Conservation (phyloP, 768 basidiomycete species). For the Tricholoma saponaceum region DNA sequence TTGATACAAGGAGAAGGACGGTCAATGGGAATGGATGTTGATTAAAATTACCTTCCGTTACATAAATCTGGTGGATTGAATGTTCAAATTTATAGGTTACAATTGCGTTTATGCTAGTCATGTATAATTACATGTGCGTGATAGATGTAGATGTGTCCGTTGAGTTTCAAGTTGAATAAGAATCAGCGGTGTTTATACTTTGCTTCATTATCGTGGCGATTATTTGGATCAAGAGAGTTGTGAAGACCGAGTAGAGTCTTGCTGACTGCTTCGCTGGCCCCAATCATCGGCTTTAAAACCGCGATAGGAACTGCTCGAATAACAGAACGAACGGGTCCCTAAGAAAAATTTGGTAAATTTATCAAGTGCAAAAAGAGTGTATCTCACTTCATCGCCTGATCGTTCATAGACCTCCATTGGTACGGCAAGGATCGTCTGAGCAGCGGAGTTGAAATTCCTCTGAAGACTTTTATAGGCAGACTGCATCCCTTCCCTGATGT, state of each 20-base stretch:
- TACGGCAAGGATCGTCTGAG: slow-evolving; percentile 96
- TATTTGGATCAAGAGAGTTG: slow-evolving; percentile 86
- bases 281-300: slow-evolving; percentile 97
- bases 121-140: slow-evolving; percentile 17
- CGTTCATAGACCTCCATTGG: slow-evolving; percentile 99
- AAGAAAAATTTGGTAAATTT: slow-evolving; percentile 5
- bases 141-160: neutral
- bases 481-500: slow-evolving; percentile 83
- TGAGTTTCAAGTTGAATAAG: slow-evolving; percentile 24
- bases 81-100: slow-evolving; percentile 3
- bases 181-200: slow-evolving; percentile 85
- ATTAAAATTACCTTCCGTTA: slow-evolving; percentile 34
- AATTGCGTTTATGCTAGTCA: neutral
- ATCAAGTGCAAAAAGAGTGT: neutral
- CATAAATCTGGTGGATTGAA: neutral
- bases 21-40: slow-evolving; percentile 89
- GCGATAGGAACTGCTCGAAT: slow-evolving; percentile 97
- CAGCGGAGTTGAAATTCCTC: slow-evolving; percentile 86
- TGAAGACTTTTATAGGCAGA: slow-evolving; percentile 88
- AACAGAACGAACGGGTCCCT: slow-evolving; percentile 93
- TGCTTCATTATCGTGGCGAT: slow-evolving; percentile 79
- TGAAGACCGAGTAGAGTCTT: slow-evolving; percentile 93
- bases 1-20: slow-evolving; percentile 81
- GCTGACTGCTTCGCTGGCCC: slow-evolving; percentile 93
- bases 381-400: slow-evolving; percentile 80